Evolutionary conservation across 2,329 filamentous ascomycete species (phyloP).

Genomic region (Fonsecaea monophora): DNA sequence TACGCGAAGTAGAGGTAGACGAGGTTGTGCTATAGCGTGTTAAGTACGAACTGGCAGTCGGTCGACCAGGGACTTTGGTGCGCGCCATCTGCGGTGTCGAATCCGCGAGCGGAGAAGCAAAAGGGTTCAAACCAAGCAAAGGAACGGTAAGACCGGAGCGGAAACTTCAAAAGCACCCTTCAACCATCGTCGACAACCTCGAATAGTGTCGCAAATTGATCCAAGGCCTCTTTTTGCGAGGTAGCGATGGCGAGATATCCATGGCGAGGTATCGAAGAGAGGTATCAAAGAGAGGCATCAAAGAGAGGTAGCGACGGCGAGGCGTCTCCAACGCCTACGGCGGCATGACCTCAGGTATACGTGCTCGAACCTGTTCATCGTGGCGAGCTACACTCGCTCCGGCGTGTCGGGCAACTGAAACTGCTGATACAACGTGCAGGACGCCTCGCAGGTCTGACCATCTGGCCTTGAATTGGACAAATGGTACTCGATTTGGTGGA

Average conservation of each 20-base stretch:
- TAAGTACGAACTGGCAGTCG: conserved; percentile 94
- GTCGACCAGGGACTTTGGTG: conserved; percentile 96
- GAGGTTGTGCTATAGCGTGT: conserved; percentile 77
- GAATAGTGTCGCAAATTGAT: too few species aligned
- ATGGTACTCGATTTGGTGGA: too few species aligned
- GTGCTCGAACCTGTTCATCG: conserved; percentile 67
- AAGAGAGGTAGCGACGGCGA: too few species aligned
- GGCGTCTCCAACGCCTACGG: conserved; percentile 63
- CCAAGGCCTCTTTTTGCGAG: too few species aligned
- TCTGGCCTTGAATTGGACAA: too few species aligned
- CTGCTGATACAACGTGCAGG: conserved; percentile 73
- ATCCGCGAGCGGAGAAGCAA: conserved; percentile 87
- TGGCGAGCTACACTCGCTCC: conserved; percentile 48
- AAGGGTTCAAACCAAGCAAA: conserved; percentile 55
- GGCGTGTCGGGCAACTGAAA: conserved; percentile 61
- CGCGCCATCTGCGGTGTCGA: conserved; percentile 86
- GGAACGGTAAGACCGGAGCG: too few species aligned
- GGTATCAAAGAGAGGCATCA: too few species aligned
- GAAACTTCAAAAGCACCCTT: too few species aligned
- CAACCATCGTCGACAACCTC: too few species aligned
- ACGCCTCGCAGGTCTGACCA: conserved; percentile 55
- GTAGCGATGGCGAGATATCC: too few species aligned
- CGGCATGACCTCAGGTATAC: conserved; percentile 70
- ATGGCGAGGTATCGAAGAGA: too few species aligned
- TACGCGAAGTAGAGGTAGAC: conserved; percentile 61